A percentile compares a stretch with the other conserved stretches of the same genome.
Conservation (phyloP, 305 asterid species). For the Rubia tinctorum region DNA sequence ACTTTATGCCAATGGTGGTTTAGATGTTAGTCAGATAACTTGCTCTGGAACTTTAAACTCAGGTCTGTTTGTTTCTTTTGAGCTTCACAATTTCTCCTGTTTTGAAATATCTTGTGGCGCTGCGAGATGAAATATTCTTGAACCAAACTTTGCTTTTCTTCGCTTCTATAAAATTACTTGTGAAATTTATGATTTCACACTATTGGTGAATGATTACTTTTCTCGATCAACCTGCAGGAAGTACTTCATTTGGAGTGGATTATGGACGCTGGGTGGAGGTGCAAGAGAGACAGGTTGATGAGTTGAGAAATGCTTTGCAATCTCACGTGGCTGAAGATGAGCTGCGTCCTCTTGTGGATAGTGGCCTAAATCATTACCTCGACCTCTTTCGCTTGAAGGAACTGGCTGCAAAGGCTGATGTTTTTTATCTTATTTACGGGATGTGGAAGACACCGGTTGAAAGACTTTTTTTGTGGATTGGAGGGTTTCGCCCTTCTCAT, state of each 20-base stretch:
- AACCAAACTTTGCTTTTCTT: neutral
- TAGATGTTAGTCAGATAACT: conserved; percentile 53
- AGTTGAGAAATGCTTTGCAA: conserved; percentile 58
- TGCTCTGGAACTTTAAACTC: conserved; percentile 53
- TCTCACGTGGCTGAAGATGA: conserved; percentile 56
- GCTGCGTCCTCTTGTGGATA: conserved; percentile 47
- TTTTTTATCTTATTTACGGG: conserved; percentile 77
- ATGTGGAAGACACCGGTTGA: conserved; percentile 87
- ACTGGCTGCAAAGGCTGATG: conserved; percentile 75
- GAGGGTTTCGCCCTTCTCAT: conserved; percentile 90
- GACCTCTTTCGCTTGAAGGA: conserved; percentile 77
- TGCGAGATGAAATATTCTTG: neutral
- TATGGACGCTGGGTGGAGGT: conserved; percentile 86
- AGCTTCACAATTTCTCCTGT: neutral
- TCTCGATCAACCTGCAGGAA: conserved; percentile 35
- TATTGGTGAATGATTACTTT: neutral
- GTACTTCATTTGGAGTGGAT: conserved; percentile 64
- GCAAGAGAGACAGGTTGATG: conserved; percentile 52
- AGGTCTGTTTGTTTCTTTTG: conserved; percentile 42
- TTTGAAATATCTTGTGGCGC: neutral
- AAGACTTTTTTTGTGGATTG: conserved; percentile 93
- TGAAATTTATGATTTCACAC: neutral
- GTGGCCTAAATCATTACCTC: conserved; percentile 62
- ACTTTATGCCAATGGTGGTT: conserved; percentile 36
- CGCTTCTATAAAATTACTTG: neutral